Evolutionary conservation across 2,329 filamentous ascomycete genomes (phyloP).

Genomic region (Calonectria ilicicola): DNA sequence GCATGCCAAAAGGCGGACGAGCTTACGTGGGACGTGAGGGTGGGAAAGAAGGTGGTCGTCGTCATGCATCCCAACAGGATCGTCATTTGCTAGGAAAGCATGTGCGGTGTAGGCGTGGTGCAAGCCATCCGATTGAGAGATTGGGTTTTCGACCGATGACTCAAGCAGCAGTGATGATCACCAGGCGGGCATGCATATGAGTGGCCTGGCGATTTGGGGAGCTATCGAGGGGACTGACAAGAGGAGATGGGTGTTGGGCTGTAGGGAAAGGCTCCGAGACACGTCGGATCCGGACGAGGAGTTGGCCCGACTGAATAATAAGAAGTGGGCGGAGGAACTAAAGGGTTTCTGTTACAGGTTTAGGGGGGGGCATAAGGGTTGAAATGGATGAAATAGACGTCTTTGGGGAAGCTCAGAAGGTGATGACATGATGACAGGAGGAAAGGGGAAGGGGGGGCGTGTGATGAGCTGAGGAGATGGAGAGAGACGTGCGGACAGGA

Average conservation of each 20-base stretch:
- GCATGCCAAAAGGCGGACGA: background rate
- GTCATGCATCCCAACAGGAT: background rate
- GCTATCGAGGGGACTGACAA: background rate
- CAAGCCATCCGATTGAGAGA: background rate
- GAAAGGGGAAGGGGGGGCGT: background rate
- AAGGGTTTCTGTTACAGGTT: background rate
- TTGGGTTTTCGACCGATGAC: background rate
- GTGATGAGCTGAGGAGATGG: no score
- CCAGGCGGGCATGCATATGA: background rate
- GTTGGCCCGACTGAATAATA: slow-evolving; percentile 5
- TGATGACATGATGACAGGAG: background rate
- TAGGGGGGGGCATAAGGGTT: background rate
- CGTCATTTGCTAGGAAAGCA: background rate
- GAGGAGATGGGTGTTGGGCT: background rate
- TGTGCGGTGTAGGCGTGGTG: background rate
- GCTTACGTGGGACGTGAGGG: background rate
- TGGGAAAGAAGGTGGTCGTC: background rate
- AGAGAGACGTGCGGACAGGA: background rate
- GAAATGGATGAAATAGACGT: background rate
- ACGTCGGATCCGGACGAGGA: slow-evolving; percentile 19
- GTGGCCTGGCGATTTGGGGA: background rate
- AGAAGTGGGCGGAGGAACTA: slow-evolving; percentile 14
- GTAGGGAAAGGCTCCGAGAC: background rate
- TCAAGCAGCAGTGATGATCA: background rate
- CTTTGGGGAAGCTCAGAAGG: background rate